Evolutionary conservation across 768 basidiomycete genomes (phyloP).

Genomic region (Aureoboletus auriporus): DNA sequence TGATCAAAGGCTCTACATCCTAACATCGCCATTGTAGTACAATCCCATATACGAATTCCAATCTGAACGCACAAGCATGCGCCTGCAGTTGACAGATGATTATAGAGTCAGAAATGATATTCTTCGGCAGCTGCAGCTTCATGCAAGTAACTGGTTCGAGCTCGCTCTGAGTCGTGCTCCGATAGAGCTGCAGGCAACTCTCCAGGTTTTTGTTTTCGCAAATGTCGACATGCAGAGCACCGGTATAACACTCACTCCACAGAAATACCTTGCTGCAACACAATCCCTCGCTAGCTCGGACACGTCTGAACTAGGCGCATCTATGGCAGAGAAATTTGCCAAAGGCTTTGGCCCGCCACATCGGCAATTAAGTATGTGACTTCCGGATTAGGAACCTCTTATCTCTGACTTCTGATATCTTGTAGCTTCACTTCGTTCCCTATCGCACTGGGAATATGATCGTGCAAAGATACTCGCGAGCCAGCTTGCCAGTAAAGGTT

Average conservation of each 20-base stretch:
- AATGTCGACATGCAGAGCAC: not conserved
- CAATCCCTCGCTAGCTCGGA: constrained; percentile 66
- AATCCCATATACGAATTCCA: constrained; percentile 82
- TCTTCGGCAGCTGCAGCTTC: constrained; percentile 64
- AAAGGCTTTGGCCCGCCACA: constrained; percentile 76
- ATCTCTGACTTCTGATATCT: not conserved
- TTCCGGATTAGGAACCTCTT: not conserved
- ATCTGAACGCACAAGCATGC: constrained; percentile 73
- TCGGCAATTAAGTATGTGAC: constrained; percentile 64
- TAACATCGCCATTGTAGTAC: constrained; percentile 50
- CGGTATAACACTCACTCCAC: constrained; percentile 3
- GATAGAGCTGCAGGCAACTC: constrained; percentile 84
- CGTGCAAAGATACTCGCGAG: constrained; percentile 76
- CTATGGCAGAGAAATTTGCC: constrained; percentile 82
- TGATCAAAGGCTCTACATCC: not conserved
- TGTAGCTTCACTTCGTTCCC: constrained; percentile 49
- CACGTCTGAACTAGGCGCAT: constrained; percentile 86
- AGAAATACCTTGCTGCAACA: constrained; percentile 87
- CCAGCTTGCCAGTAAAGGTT: constrained; percentile 88
- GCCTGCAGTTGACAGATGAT: constrained; percentile 79
- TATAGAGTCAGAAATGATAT: constrained; percentile 85
- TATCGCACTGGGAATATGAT: constrained; percentile 71
- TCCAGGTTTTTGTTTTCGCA: constrained; percentile 58
- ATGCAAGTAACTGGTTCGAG: constrained; percentile 82
- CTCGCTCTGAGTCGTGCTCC: constrained; percentile 85